Conservation (phyloP, 1,139 yeast genomes). For the Candida mesenterica region DNA sequence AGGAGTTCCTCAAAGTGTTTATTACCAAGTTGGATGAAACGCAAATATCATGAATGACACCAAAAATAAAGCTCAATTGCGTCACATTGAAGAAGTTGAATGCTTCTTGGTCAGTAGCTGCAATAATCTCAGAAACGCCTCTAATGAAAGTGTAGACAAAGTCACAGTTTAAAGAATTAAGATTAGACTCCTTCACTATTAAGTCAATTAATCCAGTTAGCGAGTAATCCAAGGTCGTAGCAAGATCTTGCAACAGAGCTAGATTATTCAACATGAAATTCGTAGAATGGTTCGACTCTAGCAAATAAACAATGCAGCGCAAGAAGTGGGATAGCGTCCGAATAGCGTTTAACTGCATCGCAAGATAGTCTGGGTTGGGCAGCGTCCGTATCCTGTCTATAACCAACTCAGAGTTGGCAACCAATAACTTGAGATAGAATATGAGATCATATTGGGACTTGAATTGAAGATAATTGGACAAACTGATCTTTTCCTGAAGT, state of each 20-base stretch:
- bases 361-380: conserved; percentile 2
- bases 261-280: not conserved
- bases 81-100: conserved; percentile 2
- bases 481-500: conserved; percentile 10
- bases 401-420: conserved; percentile 6
- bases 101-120: not conserved
- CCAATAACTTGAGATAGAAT: conserved; percentile 8
- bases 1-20: conserved; percentile 5
- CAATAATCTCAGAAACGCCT: not conserved
- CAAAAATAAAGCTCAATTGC: conserved; percentile 4
- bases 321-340: conserved; percentile 4
- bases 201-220: not conserved
- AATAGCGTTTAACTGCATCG: conserved; percentile 1
- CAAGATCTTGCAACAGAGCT: not conserved
- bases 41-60: conserved; percentile 3
- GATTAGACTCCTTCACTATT: conserved; percentile 7
- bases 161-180: conserved; percentile 4
- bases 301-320: not conserved
- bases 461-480: conserved; percentile 5
- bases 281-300: conserved; percentile 2
- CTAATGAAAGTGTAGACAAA: conserved; percentile 1
- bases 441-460: conserved; percentile 9
- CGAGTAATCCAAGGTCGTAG: conserved; percentile 3
- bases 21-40: conserved; percentile 5
- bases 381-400: conserved; percentile 2